phyloP scores from a whole-genome alignment of 352 stramenopile species.

The Elongisporangium prolatum region DNA sequence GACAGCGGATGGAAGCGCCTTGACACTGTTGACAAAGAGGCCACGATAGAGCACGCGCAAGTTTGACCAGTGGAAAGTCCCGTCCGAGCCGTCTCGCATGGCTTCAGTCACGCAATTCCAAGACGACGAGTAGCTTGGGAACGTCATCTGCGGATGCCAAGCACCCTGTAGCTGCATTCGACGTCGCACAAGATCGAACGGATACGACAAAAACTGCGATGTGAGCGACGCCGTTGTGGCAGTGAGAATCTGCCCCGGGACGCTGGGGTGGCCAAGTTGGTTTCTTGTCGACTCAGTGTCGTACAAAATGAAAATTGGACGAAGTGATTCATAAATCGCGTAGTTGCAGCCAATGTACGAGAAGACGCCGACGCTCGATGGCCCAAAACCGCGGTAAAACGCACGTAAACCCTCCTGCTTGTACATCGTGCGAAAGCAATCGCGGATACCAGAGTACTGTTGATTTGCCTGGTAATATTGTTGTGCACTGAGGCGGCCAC shows the following conservation, averaged over 20 bases:
- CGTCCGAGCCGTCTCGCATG: constrained; percentile 19
- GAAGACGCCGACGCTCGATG: constrained; percentile 69
- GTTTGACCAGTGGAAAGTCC: neutral
- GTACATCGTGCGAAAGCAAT: constrained; percentile 50
- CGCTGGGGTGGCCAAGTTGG: constrained; percentile 56
- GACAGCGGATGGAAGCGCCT: constrained; percentile 59
- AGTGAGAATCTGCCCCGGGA: constrained; percentile 76
- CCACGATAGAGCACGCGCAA: constrained; percentile 65
- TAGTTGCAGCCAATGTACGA: constrained; percentile 85
- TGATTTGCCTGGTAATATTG: constrained; percentile 44
- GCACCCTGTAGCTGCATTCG: constrained; percentile 72
- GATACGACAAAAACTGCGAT: constrained; percentile 74
- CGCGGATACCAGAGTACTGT: constrained; percentile 40
- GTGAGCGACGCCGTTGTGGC: constrained; percentile 59
- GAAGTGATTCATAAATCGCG: constrained; percentile 80
- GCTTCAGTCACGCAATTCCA: constrained; percentile 67
- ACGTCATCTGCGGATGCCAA: constrained; percentile 57
- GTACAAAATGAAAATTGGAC: constrained; percentile 75
- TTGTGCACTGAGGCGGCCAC: constrained; percentile 65
- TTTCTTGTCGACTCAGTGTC: constrained; percentile 48
- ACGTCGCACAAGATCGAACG: constrained; percentile 75
- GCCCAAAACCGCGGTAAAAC: constrained; percentile 76
- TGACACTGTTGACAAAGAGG: constrained; percentile 67
- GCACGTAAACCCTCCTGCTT: constrained; percentile 36
- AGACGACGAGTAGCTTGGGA: constrained; percentile 63